Evolutionary conservation across 2,329 filamentous ascomycete genomes (phyloP).

Genomic region (Didymella lethalis): DNA sequence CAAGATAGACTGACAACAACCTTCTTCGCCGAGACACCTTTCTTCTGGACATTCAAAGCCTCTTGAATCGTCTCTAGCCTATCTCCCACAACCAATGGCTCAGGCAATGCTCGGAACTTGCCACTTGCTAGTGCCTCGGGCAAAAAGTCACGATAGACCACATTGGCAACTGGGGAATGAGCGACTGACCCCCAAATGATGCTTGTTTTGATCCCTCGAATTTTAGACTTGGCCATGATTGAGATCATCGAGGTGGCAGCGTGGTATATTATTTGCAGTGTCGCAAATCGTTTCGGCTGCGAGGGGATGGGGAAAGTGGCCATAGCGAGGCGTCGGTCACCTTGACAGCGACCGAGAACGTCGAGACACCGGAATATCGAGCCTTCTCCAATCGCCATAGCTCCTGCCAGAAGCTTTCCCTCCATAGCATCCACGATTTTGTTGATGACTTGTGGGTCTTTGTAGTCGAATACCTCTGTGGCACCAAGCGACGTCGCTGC

Average conservation of each 20-base stretch:
- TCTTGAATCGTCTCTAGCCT: slow-evolving; percentile 33
- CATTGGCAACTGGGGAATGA: slow-evolving; percentile 12
- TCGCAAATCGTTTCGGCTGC: slow-evolving; percentile 2
- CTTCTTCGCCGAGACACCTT: slow-evolving; percentile 12
- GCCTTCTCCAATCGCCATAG: slow-evolving; percentile 6
- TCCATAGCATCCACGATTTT: slow-evolving; percentile 38
- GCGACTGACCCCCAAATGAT: slow-evolving; percentile 5
- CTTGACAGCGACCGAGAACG: slow-evolving; percentile 6
- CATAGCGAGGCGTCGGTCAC: slow-evolving; percentile 2
- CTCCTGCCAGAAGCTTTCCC: not conserved
- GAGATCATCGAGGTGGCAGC: not conserved
- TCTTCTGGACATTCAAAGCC: slow-evolving; percentile 24
- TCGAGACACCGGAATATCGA: slow-evolving; percentile 3
- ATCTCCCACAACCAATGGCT: not conserved
- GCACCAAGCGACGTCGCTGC: slow-evolving; percentile 56
- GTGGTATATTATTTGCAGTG: slow-evolving; percentile 4
- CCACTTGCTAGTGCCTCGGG: slow-evolving; percentile 12
- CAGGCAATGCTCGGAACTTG: not conserved
- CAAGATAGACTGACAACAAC: slow-evolving; percentile 9
- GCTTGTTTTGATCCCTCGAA: slow-evolving; percentile 3
- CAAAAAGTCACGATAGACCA: slow-evolving; percentile 17
- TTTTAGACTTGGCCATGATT: not conserved
- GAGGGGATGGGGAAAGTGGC: not conserved
- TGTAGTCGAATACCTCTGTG: slow-evolving; percentile 59
- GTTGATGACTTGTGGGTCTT: slow-evolving; percentile 20